A percentile compares a stretch with the other conserved stretches of the same genome.
phyloP scores from a whole-genome alignment of 2,329 filamentous ascomycete genomes.

The Neospermospora avenae region DNA sequence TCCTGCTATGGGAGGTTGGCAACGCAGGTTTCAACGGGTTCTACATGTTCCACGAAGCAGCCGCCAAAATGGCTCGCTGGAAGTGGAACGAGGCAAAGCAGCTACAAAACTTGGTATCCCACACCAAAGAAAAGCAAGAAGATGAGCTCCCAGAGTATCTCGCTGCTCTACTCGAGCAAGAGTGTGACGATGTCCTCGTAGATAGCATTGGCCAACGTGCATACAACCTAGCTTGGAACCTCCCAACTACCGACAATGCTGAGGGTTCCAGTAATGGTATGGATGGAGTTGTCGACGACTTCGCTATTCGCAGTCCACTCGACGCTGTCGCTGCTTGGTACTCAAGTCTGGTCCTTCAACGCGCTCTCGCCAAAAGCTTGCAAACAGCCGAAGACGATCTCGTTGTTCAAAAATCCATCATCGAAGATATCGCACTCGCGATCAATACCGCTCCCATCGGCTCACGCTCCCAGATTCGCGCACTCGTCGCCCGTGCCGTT shows the following conservation, averaged over 20 bases:
- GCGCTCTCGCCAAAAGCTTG: conserved; percentile 63
- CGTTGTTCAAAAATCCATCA: conserved; percentile 40
- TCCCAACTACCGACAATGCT: conserved; percentile 66
- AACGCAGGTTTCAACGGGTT: conserved; percentile 63
- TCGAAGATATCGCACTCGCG: conserved; percentile 61
- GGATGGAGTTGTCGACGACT: conserved; percentile 81
- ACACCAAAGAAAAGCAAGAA: conserved; percentile 41
- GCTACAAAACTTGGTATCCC: conserved; percentile 50
- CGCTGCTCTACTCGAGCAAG: conserved; percentile 68
- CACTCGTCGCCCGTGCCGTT: conserved; percentile 56
- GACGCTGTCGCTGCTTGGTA: conserved; percentile 92
- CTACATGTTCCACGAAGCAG: conserved; percentile 63
- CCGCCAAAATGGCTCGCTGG: conserved; percentile 67
- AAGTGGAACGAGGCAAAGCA: conserved; percentile 80
- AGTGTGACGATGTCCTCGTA: conserved; percentile 79
- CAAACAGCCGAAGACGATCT: conserved; percentile 48
- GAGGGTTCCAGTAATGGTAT: conserved; percentile 65
- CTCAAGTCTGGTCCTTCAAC: conserved; percentile 71
- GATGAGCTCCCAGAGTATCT: conserved; percentile 76
- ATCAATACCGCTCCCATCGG: conserved; percentile 72
- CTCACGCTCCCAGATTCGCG: conserved; percentile 65
- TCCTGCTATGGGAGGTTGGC: conserved; percentile 77
- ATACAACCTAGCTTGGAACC: conserved; percentile 87
- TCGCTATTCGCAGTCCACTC: conserved; percentile 78
- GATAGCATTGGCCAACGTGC: conserved; percentile 77